Evolutionary conservation across 2,329 filamentous ascomycete genomes (phyloP).

Genomic region (Chrysosporium queenslandicum): DNA sequence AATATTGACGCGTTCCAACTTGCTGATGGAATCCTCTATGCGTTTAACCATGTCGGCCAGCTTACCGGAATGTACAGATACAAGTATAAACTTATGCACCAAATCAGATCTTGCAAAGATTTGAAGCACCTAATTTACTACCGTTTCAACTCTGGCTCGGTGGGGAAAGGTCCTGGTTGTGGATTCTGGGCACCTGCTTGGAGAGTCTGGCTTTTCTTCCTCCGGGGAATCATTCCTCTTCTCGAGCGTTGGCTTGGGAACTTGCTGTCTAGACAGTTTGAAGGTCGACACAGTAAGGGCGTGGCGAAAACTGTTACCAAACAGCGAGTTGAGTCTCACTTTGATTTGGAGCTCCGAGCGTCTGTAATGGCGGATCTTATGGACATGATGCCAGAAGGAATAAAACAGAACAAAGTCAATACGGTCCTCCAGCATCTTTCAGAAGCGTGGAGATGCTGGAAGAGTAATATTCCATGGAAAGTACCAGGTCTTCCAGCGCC

Average conservation of each 20-base stretch:
- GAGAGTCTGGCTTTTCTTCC: conserved; percentile 98
- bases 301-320: conserved; percentile 99
- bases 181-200: conserved; percentile 98
- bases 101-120: conserved; percentile 98
- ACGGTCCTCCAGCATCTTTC: conserved; percentile 94
- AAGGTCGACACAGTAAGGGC: conserved; percentile 96
- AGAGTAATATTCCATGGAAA: conserved; percentile 99
- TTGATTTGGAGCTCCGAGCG: conserved; percentile 90
- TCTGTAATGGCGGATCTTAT: conserved; percentile 98
- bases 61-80: conserved; percentile 99
- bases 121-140: conserved; percentile 99
- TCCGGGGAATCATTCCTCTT: conserved; percentile 94
- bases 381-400: conserved; percentile 99
- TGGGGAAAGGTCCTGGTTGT: conserved; percentile 94
- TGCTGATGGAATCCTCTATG: conserved; percentile 96
- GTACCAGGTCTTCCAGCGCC: conserved; percentile 91
- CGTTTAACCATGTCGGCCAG: conserved; percentile 97
- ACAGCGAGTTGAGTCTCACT: conserved; percentile 96
- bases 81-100: conserved; percentile 99
- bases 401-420: conserved; percentile 99
- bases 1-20: conserved; percentile 99
- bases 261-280: conserved; percentile 89
- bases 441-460: conserved; percentile 99
- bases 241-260: conserved; percentile 97
- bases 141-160: conserved; percentile 91